These are phyloP conservation scores for Flammula alnicola DNA, from an alignment of 1,284 basidiomycete species.

Conservation along the genomic window DNA sequence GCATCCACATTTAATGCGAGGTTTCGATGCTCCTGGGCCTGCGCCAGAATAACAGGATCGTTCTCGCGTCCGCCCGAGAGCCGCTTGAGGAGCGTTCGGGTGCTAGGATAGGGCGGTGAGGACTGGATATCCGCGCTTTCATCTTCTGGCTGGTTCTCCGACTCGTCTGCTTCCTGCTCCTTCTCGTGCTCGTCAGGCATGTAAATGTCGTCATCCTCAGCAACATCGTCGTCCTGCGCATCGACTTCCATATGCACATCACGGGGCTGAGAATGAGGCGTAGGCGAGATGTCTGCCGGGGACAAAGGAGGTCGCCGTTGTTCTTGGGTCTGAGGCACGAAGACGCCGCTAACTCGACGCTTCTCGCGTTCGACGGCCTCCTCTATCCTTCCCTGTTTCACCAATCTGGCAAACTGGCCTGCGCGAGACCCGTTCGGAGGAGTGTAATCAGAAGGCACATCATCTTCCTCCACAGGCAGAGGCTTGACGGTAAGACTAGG, in stretches of 20 bases:
- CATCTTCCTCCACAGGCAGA: conserved; percentile 20
- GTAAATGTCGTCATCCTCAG: background rate
- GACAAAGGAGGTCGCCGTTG: background rate
- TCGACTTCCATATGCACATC: background rate
- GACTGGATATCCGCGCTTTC: background rate
- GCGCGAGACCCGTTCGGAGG: conserved; percentile 37
- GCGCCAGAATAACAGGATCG: background rate
- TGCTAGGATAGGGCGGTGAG: background rate
- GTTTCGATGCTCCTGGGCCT: conserved; percentile 3
- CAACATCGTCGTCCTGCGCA: background rate
- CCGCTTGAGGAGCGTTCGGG: background rate
- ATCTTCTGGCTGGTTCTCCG: background rate
- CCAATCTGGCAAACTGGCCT: conserved; percentile 33
- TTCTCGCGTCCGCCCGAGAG: conserved; percentile 5
- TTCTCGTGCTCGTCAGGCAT: background rate
- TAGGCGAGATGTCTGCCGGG: conserved; percentile 4
- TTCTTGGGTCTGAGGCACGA: conserved; percentile 10
- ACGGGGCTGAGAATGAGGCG: conserved; percentile 1
- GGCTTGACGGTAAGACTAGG: conserved; percentile 27
- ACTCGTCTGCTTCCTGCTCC: background rate
- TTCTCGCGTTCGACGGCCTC: conserved; percentile 35
- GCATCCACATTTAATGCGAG: background rate
- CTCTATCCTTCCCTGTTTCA: conserved; percentile 31
- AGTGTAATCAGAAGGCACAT: conserved; percentile 31
- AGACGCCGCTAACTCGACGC: conserved; percentile 28